These are phyloP conservation scores for Apophysomyces ossiformis DNA, from an alignment of 371 early-diverging fungal species.

Conservation along the genomic window DNA sequence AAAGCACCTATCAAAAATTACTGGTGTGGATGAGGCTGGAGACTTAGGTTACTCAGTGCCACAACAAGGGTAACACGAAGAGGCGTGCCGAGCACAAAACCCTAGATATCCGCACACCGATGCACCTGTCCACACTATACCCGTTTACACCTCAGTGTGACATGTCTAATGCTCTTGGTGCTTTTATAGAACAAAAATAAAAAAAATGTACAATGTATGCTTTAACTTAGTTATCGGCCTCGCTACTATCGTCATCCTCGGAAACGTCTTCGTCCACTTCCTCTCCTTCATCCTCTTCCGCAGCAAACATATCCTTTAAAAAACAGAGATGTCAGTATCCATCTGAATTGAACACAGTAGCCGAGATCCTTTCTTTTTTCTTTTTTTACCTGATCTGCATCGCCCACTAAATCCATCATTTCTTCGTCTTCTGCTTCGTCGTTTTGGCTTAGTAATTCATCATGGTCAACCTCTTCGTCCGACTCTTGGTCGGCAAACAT, in stretches of 20 bases:
- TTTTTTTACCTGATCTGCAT: slow-evolving; percentile 15
- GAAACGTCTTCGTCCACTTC: slow-evolving; percentile 26
- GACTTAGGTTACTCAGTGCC: too few species aligned
- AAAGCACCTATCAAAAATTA: too few species aligned
- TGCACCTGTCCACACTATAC: too few species aligned
- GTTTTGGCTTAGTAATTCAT: slow-evolving; percentile 14
- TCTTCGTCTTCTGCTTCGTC: slow-evolving; percentile 22
- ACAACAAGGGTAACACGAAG: too few species aligned
- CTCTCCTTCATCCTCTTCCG: slow-evolving; percentile 30
- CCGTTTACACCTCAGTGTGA: background rate
- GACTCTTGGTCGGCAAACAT: slow-evolving; percentile 39
- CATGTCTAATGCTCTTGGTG: slow-evolving; percentile 3
- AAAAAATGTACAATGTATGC: slow-evolving; percentile 2
- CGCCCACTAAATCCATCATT: slow-evolving; percentile 13
- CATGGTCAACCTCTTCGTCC: slow-evolving; percentile 32
- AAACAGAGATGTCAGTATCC: background rate
- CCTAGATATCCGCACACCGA: too few species aligned
- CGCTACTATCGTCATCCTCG: slow-evolving; percentile 22
- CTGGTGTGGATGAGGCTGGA: too few species aligned
- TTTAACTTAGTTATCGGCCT: slow-evolving; percentile 26
- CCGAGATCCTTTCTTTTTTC: background rate
- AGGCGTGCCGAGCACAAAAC: too few species aligned
- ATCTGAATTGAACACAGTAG: background rate
- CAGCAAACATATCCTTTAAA: slow-evolving; percentile 25
- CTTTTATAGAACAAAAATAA: slow-evolving; percentile 4